Evolutionary conservation across 1,139 yeast species (phyloP).

Genomic region (Geotrichum siamense): DNA sequence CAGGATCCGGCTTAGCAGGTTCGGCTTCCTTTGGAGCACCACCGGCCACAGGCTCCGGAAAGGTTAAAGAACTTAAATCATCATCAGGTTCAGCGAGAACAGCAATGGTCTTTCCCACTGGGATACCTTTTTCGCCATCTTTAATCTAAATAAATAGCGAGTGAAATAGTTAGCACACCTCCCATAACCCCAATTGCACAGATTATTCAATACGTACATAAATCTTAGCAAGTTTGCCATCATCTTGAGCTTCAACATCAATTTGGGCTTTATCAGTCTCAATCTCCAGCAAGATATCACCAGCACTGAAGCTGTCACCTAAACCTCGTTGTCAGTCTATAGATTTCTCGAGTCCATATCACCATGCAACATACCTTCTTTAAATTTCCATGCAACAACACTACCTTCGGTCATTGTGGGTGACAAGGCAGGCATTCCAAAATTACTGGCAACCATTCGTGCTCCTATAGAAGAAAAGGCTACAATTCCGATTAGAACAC

Average conservation of each 20-base stretch:
- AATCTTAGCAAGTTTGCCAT: constrained; percentile 89
- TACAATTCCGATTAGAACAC: too few species aligned
- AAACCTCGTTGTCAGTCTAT: constrained; percentile 89
- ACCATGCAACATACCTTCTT: constrained; percentile 47
- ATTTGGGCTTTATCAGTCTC: constrained; percentile 98
- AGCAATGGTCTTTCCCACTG: constrained; percentile 89
- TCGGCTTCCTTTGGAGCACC: constrained; percentile 17
- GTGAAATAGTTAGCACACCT: background rate
- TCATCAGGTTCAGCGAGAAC: constrained; percentile 82
- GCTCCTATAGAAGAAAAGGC: constrained; percentile 2
- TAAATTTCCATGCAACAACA: constrained; percentile 83
- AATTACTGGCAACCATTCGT: constrained; percentile 4
- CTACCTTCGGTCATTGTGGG: constrained; percentile 98
- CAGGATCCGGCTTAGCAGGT: constrained; percentile 10
- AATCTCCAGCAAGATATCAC: constrained; percentile 92
- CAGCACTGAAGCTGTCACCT: constrained; percentile 82
- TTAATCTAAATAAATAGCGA: constrained; percentile 24
- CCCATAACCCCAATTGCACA: too few species aligned
- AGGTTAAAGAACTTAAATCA: constrained; percentile 56
- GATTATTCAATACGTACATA: constrained; percentile 31
- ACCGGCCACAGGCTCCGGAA: constrained; percentile 45
- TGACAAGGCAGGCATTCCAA: constrained; percentile 87
- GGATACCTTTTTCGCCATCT: constrained; percentile 70
- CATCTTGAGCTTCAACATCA: constrained; percentile 99
- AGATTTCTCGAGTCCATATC: too few species aligned